These are phyloP conservation scores for Heliamphora pulchella DNA, from an alignment of 179 eudicot genomes.

Conservation along the genomic window DNA sequence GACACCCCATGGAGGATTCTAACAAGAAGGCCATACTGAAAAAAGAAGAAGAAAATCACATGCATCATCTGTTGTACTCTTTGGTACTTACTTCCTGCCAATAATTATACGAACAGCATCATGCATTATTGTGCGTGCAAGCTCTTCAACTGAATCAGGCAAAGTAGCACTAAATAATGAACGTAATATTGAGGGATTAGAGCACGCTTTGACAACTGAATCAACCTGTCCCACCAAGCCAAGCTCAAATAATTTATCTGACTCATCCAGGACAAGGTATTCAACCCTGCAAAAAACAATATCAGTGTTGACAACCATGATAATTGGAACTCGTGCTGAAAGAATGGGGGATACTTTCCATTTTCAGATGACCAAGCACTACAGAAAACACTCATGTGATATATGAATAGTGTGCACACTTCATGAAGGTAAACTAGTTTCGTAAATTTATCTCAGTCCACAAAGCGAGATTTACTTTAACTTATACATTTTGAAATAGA, in stretches of 20 bases:
- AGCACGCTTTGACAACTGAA: slow-evolving; percentile 88
- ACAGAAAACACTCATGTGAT: neutral
- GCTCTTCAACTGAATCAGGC: slow-evolving; percentile 97
- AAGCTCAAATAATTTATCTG: slow-evolving; percentile 92
- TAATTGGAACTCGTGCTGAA: neutral
- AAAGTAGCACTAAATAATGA: slow-evolving; percentile 95
- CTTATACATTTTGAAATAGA: neutral
- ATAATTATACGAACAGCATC: slow-evolving; percentile 91
- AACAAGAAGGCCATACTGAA: neutral
- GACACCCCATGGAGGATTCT: neutral
- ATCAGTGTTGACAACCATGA: neutral
- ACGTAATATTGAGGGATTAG: slow-evolving; percentile 78
- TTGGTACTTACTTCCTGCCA: slow-evolving; percentile 72
- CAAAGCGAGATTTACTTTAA: neutral
- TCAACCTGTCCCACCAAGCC: slow-evolving; percentile 96
- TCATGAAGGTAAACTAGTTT: neutral
- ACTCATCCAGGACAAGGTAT: slow-evolving; percentile 95
- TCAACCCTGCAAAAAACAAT: slow-evolving; percentile 64
- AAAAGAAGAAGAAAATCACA: neutral
- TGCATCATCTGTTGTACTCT: neutral
- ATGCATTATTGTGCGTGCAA: slow-evolving; percentile 96
- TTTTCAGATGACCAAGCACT: slow-evolving; percentile 3
- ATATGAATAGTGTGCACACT: neutral
- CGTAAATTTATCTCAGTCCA: neutral
- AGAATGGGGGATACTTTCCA: neutral